A percentile compares a stretch with the other conserved stretches of the same genome.
These are phyloP conservation scores for Dactylis glomerata DNA, from an alignment of 176 grass and related monocot species.

Conservation along the genomic window DNA sequence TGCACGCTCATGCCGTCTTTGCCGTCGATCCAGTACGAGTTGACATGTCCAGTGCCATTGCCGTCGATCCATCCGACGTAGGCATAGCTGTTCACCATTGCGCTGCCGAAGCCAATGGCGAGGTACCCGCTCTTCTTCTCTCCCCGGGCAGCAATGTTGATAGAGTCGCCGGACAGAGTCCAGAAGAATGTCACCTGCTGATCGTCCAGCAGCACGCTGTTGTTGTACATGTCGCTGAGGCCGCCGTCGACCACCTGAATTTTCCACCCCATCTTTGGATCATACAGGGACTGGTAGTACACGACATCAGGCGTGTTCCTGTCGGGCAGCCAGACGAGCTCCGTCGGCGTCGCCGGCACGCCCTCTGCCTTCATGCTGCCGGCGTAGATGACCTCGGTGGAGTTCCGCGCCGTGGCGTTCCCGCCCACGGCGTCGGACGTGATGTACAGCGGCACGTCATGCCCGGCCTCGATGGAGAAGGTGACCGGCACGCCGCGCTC, in stretches of 20 bases:
- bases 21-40: conserved; percentile 70
- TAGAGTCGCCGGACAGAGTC: conserved; percentile 67
- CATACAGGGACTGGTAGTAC: conserved; percentile 84
- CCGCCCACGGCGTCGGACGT: conserved; percentile 79
- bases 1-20: conserved; percentile 64
- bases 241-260: conserved; percentile 80
- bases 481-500: conserved; percentile 94
- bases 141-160: conserved; percentile 68
- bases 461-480: conserved; percentile 87
- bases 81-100: conserved; percentile 78
- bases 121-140: conserved; percentile 86
- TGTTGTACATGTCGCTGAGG: conserved; percentile 92
- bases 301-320: conserved; percentile 86
- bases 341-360: conserved; percentile 64
- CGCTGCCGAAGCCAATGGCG: conserved; percentile 65
- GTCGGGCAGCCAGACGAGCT: conserved; percentile 75
- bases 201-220: conserved; percentile 80
- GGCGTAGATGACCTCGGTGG: conserved; percentile 68
- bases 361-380: conserved; percentile 54
- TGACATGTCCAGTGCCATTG: conserved; percentile 63
- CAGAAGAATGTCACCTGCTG: conserved; percentile 87
- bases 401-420: conserved; percentile 76
- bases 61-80: conserved; percentile 83
- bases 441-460: conserved; percentile 84
- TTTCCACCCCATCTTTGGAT: conserved; percentile 90